phyloP scores from a whole-genome alignment of 2,329 filamentous ascomycete genomes.

The Epichloe bromicola region DNA sequence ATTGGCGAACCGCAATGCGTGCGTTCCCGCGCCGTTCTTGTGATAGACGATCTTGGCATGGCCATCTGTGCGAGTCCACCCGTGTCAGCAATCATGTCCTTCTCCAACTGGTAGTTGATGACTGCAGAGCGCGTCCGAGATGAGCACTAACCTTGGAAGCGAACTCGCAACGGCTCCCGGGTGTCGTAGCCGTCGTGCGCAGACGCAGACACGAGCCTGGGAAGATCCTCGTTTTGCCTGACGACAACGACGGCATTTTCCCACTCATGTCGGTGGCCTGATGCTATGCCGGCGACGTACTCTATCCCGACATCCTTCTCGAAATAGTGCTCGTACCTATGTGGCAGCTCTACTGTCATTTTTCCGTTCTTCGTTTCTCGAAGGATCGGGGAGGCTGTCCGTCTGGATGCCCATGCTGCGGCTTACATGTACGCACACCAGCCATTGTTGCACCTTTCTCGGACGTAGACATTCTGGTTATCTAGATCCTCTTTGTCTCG shows the following conservation, averaged over 20 bases:
- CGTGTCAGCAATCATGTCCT: neutral
- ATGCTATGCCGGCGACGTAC: neutral
- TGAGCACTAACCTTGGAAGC: neutral
- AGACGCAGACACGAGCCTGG: slow-evolving; percentile 14
- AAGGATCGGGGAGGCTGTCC: no score
- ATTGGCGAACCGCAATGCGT: slow-evolving; percentile 18
- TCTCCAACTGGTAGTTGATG: no score
- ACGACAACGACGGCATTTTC: slow-evolving; percentile 13
- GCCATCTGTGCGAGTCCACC: slow-evolving; percentile 4
- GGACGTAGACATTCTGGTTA: slow-evolving; percentile 14
- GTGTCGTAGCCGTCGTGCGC: slow-evolving; percentile 18
- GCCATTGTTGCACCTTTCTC: slow-evolving; percentile 13
- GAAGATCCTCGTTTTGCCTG: slow-evolving; percentile 1
- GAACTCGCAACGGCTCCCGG: slow-evolving; percentile 5
- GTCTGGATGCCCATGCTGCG: no score
- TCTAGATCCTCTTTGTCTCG: slow-evolving; percentile 8
- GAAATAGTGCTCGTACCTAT: slow-evolving; percentile 13
- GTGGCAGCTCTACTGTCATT: neutral
- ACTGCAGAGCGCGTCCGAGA: neutral
- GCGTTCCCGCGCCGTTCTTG: slow-evolving; percentile 20
- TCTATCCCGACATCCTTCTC: slow-evolving; percentile 10
- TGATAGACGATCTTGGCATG: slow-evolving; percentile 21
- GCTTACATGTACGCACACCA: slow-evolving; percentile 15
- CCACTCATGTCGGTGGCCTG: slow-evolving; percentile 14
- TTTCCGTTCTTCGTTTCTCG: no score